Evolutionary conservation across 441 rosid genomes (phyloP).

Genomic region (Biscutella laevigata): DNA sequence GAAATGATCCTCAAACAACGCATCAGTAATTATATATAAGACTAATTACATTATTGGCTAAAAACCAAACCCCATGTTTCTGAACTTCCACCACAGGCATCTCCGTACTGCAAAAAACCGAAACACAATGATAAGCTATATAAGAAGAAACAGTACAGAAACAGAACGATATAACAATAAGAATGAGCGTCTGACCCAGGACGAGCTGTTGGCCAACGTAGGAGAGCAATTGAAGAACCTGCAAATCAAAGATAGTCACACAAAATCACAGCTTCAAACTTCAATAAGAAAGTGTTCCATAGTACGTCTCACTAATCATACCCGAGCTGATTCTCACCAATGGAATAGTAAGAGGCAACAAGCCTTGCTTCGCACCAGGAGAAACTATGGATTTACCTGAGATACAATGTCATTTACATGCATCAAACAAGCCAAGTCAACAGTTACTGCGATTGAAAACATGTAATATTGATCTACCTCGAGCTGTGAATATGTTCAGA

Average conservation of each 20-base stretch:
- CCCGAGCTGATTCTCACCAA: constrained; percentile 55
- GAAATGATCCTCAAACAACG: not conserved
- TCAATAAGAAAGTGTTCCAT: not conserved
- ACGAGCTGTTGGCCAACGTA: constrained; percentile 89
- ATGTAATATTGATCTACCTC: constrained; percentile 35
- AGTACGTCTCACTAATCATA: constrained; percentile 15
- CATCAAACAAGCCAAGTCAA: constrained; percentile 5
- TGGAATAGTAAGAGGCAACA: constrained; percentile 72
- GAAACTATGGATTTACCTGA: constrained; percentile 63
- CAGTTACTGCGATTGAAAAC: too few relatives aligned
- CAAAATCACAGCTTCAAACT: constrained; percentile 17
- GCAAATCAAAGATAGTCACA: constrained; percentile 16
- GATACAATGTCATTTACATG: constrained; percentile 11
- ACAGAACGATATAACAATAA: not conserved
- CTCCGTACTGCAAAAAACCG: constrained; percentile 53
- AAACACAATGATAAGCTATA: constrained; percentile 13
- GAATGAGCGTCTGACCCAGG: constrained; percentile 40
- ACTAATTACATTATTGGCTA: constrained; percentile 63
- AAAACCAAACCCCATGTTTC: constrained; percentile 69
- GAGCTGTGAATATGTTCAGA: constrained; percentile 44
- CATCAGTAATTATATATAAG: not conserved
- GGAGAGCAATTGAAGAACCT: constrained; percentile 57
- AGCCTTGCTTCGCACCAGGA: constrained; percentile 72
- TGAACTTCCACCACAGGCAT: constrained; percentile 85
- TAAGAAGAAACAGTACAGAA: constrained; percentile 16